phyloP scores from a whole-genome alignment of 306 rosid genomes.

The Crataegus laevigata region DNA sequence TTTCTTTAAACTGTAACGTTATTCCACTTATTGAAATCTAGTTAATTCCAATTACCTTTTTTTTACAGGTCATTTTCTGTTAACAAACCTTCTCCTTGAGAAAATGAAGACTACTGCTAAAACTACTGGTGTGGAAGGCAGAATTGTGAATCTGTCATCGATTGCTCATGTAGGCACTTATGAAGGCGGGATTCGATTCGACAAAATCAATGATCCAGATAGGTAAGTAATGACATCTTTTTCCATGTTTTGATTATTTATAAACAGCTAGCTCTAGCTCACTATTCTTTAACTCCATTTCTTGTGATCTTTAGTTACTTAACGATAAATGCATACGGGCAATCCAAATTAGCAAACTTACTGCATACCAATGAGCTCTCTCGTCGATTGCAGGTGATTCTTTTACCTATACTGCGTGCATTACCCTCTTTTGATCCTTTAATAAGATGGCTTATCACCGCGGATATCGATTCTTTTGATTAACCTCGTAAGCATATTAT shows the following conservation, averaged over 20 bases:
- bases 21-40: neutral
- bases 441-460: neutral
- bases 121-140: slow-evolving; percentile 64
- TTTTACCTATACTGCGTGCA: too few species aligned
- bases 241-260: neutral
- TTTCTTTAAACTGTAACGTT: too few species aligned
- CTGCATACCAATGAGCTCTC: slow-evolving; percentile 71
- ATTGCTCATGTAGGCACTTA: slow-evolving; percentile 69
- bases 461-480: neutral
- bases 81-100: slow-evolving; percentile 69
- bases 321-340: slow-evolving; percentile 85
- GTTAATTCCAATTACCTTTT: neutral
- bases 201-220: slow-evolving; percentile 48
- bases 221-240: slow-evolving; percentile 32
- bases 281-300: neutral
- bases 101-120: slow-evolving; percentile 73
- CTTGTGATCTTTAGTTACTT: slow-evolving; percentile 45
- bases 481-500: too few species aligned
- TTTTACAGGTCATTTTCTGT: slow-evolving; percentile 66
- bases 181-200: slow-evolving; percentile 51
- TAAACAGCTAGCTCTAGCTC: neutral
- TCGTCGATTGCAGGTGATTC: slow-evolving; percentile 60
- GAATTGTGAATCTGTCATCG: slow-evolving; percentile 83
- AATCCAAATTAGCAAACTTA: slow-evolving; percentile 81
- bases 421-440: too few species aligned